Conservation (phyloP, 2,329 filamentous ascomycete species). For the Aspergillus nomiae region DNA sequence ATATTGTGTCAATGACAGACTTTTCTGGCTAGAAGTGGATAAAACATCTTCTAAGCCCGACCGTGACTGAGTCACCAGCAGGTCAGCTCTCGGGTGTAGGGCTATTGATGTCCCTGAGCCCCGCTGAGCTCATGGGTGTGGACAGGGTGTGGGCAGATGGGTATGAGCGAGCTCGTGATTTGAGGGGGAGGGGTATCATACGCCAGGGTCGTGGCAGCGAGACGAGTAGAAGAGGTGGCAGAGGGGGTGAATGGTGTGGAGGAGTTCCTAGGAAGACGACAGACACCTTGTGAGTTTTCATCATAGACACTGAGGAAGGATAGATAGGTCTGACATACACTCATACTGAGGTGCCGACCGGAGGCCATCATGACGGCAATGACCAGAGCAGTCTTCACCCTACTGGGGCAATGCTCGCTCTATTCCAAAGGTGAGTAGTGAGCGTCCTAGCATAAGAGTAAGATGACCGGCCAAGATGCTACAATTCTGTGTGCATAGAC, state of each 20-base stretch:
- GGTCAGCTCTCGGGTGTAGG: neutral
- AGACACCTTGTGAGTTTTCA: neutral
- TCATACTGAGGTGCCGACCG: neutral
- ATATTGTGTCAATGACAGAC: neutral
- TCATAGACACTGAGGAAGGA: neutral
- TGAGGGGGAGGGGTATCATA: neutral
- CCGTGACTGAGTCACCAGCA: too few species aligned
- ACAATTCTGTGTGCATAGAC: neutral
- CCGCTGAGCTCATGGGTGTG: neutral
- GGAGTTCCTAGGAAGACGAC: neutral
- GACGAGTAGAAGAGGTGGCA: neutral
- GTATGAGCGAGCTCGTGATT: neutral
- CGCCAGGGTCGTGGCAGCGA: neutral
- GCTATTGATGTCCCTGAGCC: neutral
- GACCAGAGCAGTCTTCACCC: neutral
- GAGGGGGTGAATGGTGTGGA: neutral
- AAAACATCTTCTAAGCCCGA: neutral
- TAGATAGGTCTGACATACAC: neutral
- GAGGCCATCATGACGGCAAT: neutral
- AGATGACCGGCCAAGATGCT: neutral
- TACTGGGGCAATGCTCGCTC: neutral
- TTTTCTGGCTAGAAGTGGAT: neutral
- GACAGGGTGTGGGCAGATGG: neutral
- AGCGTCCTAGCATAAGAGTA: neutral
- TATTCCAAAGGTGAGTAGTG: neutral